phyloP scores from a whole-genome alignment of 352 stramenopile species.

The Pythium coloratum region DNA sequence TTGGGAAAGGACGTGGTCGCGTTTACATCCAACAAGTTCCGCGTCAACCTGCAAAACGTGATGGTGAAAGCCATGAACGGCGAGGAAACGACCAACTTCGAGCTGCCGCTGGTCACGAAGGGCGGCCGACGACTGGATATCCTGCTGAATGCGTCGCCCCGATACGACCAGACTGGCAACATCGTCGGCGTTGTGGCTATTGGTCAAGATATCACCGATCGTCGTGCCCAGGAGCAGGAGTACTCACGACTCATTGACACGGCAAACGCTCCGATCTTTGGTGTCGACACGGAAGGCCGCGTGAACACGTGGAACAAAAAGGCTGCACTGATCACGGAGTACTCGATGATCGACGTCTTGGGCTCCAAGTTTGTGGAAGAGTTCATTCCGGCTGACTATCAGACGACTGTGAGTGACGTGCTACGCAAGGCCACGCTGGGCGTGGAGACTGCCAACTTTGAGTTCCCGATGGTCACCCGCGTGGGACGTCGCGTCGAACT shows the following conservation, averaged over 20 bases:
- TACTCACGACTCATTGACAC: constrained; percentile 89
- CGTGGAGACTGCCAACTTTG: constrained; percentile 78
- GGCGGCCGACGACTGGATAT: constrained; percentile 70
- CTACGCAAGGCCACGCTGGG: constrained; percentile 65
- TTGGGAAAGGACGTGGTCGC: constrained; percentile 75
- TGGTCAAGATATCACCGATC: constrained; percentile 81
- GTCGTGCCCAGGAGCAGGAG: constrained; percentile 83
- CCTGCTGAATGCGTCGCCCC: constrained; percentile 75
- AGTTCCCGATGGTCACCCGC: constrained; percentile 88
- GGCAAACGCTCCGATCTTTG: constrained; percentile 90
- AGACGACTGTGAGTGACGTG: constrained; percentile 54
- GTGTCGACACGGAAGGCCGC: constrained; percentile 74
- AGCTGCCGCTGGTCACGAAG: constrained; percentile 83
- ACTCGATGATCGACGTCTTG: constrained; percentile 87
- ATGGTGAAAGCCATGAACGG: constrained; percentile 65
- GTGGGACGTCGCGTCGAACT: constrained; percentile 76
- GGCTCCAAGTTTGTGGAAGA: constrained; percentile 85
- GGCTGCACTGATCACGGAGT: constrained; percentile 89
- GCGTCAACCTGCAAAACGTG: constrained; percentile 60
- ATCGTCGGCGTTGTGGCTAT: constrained; percentile 82
- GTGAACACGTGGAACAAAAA: constrained; percentile 93
- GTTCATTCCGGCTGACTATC: constrained; percentile 85
- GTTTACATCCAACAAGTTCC: constrained; percentile 72
- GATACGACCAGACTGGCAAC: constrained; percentile 64
- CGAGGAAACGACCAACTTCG: constrained; percentile 78